phyloP scores from a whole-genome alignment of 2,329 filamentous ascomycete species.

The Didymella exigua region DNA sequence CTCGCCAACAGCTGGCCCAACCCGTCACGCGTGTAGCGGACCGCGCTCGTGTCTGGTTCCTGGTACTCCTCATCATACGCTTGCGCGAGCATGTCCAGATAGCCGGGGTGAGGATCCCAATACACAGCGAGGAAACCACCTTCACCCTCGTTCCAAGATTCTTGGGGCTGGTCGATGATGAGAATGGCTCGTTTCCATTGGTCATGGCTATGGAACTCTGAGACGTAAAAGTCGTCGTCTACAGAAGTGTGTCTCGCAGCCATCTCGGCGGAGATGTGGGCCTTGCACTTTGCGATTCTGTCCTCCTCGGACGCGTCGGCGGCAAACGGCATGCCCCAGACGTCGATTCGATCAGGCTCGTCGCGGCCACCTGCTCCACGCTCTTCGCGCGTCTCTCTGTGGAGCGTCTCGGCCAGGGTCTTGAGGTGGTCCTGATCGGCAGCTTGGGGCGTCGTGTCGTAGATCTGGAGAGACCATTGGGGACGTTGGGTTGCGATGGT shows the following conservation, averaged over 20 bases:
- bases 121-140: conserved; percentile 20
- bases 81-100: no score
- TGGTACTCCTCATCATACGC: no score
- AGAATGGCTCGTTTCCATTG: conserved; percentile 13
- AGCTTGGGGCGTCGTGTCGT: conserved; percentile 17
- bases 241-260: conserved; percentile 6
- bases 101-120: no score
- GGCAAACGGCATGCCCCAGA: conserved; percentile 18
- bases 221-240: conserved; percentile 10
- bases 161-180: conserved; percentile 13
- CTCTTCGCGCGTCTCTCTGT: conserved; percentile 16
- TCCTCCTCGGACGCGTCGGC: conserved; percentile 10
- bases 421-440: conserved; percentile 13
- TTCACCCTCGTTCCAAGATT: conserved; percentile 16
- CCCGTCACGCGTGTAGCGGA: no score
- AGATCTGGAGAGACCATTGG: conserved; percentile 19
- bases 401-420: conserved; percentile 9
- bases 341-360: conserved; percentile 13
- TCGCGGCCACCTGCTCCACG: conserved; percentile 7
- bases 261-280: conserved; percentile 18
- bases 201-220: conserved; percentile 1
- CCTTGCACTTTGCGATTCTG: conserved; percentile 14
- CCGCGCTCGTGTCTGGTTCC: no score
- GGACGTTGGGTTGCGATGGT: conserved; percentile 9
- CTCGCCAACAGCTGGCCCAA: no score